Percentiles rank a stretch among this genome's conserved stretches.
These are phyloP conservation scores for Lithospermum erythrorhizon DNA, from an alignment of 257 asterid species.

Conservation along the genomic window DNA sequence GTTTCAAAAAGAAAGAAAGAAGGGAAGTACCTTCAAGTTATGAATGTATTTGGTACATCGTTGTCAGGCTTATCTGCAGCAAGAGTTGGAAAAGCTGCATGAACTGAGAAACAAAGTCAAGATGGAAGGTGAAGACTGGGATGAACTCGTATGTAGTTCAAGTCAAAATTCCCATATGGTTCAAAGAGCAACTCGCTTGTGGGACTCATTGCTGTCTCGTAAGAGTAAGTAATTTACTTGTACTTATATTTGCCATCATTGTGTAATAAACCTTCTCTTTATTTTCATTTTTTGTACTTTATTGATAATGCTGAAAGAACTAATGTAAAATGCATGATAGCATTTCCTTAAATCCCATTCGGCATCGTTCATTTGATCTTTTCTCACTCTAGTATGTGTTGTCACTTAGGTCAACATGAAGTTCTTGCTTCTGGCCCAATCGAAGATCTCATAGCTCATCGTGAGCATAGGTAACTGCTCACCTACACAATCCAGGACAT, in stretches of 20 bases:
- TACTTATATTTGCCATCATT: neutral
- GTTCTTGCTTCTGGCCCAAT: slow-evolving; percentile 97
- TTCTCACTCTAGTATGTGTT: slow-evolving; percentile 9
- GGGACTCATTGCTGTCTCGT: slow-evolving; percentile 97
- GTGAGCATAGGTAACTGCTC: slow-evolving; percentile 75
- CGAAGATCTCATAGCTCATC: slow-evolving; percentile 99
- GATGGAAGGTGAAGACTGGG: slow-evolving; percentile 96
- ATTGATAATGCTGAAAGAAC: neutral
- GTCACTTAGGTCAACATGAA: slow-evolving; percentile 76
- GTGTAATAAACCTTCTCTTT: neutral
- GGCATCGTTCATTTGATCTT: slow-evolving; percentile 7
- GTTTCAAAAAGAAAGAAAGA: neutral
- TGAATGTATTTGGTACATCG: slow-evolving; percentile 15
- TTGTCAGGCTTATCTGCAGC: slow-evolving; percentile 87
- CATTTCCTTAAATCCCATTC: neutral
- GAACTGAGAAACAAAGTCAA: slow-evolving; percentile 91
- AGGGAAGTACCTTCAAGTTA: neutral
- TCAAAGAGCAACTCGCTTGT: slow-evolving; percentile 91
- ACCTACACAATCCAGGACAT: slow-evolving; percentile 5
- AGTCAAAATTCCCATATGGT: slow-evolving; percentile 90
- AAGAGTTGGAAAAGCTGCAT: slow-evolving; percentile 94
- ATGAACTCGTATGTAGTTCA: slow-evolving; percentile 96
- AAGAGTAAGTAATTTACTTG: slow-evolving; percentile 46
- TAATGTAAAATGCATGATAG: neutral
- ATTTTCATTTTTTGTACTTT: neutral